Evolutionary conservation across 2,329 filamentous ascomycete species (phyloP).

Genomic region (Aspergillus jensenii): DNA sequence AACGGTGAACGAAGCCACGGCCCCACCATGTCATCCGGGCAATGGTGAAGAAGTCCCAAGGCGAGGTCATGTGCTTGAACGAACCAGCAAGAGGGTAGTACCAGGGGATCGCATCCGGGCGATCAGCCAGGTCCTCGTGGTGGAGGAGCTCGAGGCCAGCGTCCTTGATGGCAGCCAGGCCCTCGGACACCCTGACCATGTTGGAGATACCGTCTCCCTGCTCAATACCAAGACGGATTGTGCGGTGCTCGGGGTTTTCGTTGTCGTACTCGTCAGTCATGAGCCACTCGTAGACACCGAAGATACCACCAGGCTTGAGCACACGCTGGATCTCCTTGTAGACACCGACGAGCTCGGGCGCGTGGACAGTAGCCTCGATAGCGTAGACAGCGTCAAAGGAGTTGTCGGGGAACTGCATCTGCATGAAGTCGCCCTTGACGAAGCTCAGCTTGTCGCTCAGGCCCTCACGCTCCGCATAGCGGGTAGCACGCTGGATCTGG

Average conservation of each 20-base stretch:
- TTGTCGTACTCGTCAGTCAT: constrained; percentile 98
- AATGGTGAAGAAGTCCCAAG: constrained; percentile 79
- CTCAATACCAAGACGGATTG: constrained; percentile 92
- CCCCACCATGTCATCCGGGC: constrained; percentile 86
- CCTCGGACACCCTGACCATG: constrained; percentile 87
- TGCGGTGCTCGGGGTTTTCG: constrained; percentile 78
- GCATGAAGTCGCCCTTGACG: constrained; percentile 98
- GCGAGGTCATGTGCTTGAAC: constrained; percentile 75
- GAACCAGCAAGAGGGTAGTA: constrained; percentile 90
- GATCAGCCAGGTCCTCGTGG: constrained; percentile 82
- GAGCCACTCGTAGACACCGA: constrained; percentile 98
- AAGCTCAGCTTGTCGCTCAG: constrained; percentile 77
- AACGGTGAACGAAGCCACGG: constrained; percentile 70
- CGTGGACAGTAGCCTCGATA: constrained; percentile 95
- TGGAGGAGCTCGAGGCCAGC: constrained; percentile 83
- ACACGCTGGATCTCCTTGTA: constrained; percentile 95
- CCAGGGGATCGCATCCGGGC: constrained; percentile 77
- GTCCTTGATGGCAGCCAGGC: constrained; percentile 75
- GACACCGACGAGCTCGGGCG: constrained; percentile 83
- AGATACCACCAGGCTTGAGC: constrained; percentile 91
- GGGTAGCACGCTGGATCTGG: constrained; percentile 90
- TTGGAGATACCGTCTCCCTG: constrained; percentile 95
- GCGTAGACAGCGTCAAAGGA: constrained; percentile 93
- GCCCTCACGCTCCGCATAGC: constrained; percentile 79
- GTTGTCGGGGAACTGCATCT: constrained; percentile 94